A percentile compares a stretch with the other conserved stretches of the same genome.
phyloP scores from a whole-genome alignment of 2,329 filamentous ascomycete species.

The Dothideomycetidae sp. region DNA sequence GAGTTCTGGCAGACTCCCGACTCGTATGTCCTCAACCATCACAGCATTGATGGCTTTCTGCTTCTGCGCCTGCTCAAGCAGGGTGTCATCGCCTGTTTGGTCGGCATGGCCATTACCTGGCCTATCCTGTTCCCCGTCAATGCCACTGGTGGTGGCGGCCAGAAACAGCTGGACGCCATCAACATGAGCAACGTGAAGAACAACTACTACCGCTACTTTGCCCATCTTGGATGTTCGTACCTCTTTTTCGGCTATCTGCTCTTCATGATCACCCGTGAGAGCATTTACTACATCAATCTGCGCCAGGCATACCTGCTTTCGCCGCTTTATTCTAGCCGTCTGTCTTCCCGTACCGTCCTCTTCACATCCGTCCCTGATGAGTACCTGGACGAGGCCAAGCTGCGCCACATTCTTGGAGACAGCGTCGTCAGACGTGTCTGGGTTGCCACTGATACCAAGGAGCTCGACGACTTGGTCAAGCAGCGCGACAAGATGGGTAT shows the following conservation, averaged over 20 bases:
- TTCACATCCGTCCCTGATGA: conserved; percentile 70
- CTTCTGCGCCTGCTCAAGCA: conserved; percentile 81
- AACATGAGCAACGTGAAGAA: conserved; percentile 62
- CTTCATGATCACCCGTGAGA: conserved; percentile 74
- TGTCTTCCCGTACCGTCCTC: conserved; percentile 81
- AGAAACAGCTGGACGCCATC: conserved; percentile 58
- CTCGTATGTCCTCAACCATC: conserved; percentile 71
- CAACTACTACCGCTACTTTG: conserved; percentile 58
- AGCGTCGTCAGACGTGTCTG: conserved; percentile 53
- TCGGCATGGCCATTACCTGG: conserved; percentile 74
- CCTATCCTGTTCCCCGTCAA: conserved; percentile 83
- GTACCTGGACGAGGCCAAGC: conserved; percentile 62
- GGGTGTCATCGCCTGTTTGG: conserved; percentile 61
- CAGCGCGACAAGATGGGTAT: conserved; percentile 67
- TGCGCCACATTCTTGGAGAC: conserved; percentile 67
- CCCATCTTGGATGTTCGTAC: conserved; percentile 68
- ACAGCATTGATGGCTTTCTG: conserved; percentile 83
- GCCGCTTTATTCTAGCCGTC: conserved; percentile 66
- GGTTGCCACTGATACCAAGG: conserved; percentile 63
- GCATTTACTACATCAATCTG: conserved; percentile 82
- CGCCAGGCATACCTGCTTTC: conserved; percentile 85
- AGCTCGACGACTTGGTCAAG: conserved; percentile 67
- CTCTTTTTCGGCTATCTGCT: conserved; percentile 66
- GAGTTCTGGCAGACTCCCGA: conserved; percentile 47
- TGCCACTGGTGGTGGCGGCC: conserved; percentile 56